phyloP scores from a whole-genome alignment of 2,329 filamentous ascomycete species.

The Mycocentrospora acerina region DNA sequence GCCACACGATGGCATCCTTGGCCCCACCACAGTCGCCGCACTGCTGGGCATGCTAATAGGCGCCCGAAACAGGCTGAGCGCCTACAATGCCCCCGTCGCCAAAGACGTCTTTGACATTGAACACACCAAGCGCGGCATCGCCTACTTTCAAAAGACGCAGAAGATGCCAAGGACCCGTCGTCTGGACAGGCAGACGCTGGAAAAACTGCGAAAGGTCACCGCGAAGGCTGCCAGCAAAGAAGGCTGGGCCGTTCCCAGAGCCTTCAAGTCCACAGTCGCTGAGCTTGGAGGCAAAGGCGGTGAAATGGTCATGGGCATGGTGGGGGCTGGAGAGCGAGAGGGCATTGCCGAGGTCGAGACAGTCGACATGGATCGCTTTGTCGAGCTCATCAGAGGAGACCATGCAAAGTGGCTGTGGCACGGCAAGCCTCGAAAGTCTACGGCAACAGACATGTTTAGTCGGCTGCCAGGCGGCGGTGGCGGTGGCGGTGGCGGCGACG shows the following conservation, averaged over 20 bases:
- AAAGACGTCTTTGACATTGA: slow-evolving; percentile 92
- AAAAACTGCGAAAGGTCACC: slow-evolving; percentile 77
- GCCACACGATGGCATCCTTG: slow-evolving; percentile 87
- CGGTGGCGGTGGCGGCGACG: slow-evolving; percentile 60
- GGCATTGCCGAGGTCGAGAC: slow-evolving; percentile 93
- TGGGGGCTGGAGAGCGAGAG: slow-evolving; percentile 77
- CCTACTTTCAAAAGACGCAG: slow-evolving; percentile 85
- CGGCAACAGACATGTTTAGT: slow-evolving; percentile 41
- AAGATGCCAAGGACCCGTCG: slow-evolving; percentile 76
- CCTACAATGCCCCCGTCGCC: slow-evolving; percentile 76
- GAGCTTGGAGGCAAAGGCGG: slow-evolving; percentile 92
- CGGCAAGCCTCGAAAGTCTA: slow-evolving; percentile 75
- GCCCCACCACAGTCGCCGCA: slow-evolving; percentile 86
- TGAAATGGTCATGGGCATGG: slow-evolving; percentile 94
- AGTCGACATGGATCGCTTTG: slow-evolving; percentile 80
- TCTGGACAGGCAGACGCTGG: slow-evolving; percentile 79
- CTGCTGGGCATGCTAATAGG: slow-evolving; percentile 86
- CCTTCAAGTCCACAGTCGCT: slow-evolving; percentile 91
- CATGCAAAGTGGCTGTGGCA: slow-evolving; percentile 93
- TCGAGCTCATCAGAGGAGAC: slow-evolving; percentile 76
- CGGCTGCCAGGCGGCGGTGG: slow-evolving; percentile 41
- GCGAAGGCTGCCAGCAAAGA: slow-evolving; percentile 88
- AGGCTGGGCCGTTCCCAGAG: slow-evolving; percentile 87
- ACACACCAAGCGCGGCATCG: slow-evolving; percentile 78
- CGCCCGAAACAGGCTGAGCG: slow-evolving; percentile 83